Conservation (phyloP, 2,329 filamentous ascomycete species). For the Kalmusia sp. region DNA sequence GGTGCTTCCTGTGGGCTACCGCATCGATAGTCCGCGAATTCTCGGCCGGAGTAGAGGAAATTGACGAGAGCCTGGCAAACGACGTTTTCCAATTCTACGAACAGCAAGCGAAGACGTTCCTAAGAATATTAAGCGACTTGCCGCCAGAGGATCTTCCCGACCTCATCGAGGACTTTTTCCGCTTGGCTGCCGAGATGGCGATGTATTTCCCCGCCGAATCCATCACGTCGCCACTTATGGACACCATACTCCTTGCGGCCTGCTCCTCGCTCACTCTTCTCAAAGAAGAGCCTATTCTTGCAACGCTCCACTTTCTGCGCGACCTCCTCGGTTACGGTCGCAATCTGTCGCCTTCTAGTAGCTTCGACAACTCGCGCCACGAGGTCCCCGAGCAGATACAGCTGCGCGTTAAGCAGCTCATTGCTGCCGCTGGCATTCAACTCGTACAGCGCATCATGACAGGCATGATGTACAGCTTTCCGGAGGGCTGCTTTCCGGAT, state of each 20-base stretch:
- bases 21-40: constrained; percentile 95
- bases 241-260: constrained; percentile 85
- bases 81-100: constrained; percentile 96
- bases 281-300: constrained; percentile 88
- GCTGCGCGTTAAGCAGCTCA: constrained; percentile 73
- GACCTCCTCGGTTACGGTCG: constrained; percentile 90
- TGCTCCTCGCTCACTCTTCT: constrained; percentile 86
- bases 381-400: constrained; percentile 73
- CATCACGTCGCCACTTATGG: constrained; percentile 78
- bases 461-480: constrained; percentile 99
- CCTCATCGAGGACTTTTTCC: constrained; percentile 95
- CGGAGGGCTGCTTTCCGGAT: constrained; percentile 92
- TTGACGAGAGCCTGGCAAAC: constrained; percentile 80
- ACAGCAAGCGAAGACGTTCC: constrained; percentile 86
- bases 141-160: constrained; percentile 78
- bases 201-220: constrained; percentile 90
- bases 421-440: constrained; percentile 73
- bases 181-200: constrained; percentile 86
- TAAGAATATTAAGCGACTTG: constrained; percentile 86
- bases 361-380: constrained; percentile 66
- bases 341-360: constrained; percentile 68
- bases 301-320: constrained; percentile 88
- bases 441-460: constrained; percentile 90
- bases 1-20: constrained; percentile 98
- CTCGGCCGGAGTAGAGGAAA: constrained; percentile 84